Evolutionary conservation across 208 protist genomes (phyloP).

Genomic region (Leishmania mexicana): DNA sequence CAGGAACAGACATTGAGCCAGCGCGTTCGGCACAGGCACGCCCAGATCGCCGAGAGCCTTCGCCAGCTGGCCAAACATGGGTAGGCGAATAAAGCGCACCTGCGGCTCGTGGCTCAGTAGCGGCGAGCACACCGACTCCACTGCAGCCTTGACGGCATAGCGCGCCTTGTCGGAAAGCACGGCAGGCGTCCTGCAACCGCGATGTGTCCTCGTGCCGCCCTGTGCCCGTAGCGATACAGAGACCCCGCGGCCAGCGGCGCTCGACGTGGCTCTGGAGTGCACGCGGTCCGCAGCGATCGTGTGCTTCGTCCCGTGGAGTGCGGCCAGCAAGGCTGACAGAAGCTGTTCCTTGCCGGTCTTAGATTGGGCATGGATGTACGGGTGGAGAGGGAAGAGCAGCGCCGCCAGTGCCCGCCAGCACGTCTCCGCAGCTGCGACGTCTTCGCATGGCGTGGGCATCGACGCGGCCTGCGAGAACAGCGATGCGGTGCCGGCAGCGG

Average conservation of each 20-base stretch:
- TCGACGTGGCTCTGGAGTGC: not conserved
- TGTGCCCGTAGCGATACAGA: not conserved
- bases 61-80: slow-evolving; percentile 41
- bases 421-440: slow-evolving; percentile 4
- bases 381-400: slow-evolving; percentile 41
- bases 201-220: not conserved
- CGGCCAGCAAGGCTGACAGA: slow-evolving; percentile 32
- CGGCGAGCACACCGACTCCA: slow-evolving; percentile 56
- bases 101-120: slow-evolving; percentile 67
- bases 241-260: not conserved
- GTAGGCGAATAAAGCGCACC: slow-evolving; percentile 57
- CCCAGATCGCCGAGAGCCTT: slow-evolving; percentile 29
- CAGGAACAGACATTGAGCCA: slow-evolving; percentile 76
- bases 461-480: not conserved
- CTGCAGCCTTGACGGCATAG: slow-evolving; percentile 38
- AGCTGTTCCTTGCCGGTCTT: slow-evolving; percentile 49
- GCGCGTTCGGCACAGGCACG: slow-evolving; percentile 46
- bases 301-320: slow-evolving; percentile 23
- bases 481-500: not conserved
- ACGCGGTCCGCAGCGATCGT: not conserved
- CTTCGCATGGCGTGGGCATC: not conserved
- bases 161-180: slow-evolving; percentile 19
- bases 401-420: slow-evolving; percentile 57
- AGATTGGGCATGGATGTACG: slow-evolving; percentile 28
- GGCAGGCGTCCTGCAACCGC: not conserved